phyloP scores from a whole-genome alignment of 2,329 filamentous ascomycete species.

The Ascochyta lentis region DNA sequence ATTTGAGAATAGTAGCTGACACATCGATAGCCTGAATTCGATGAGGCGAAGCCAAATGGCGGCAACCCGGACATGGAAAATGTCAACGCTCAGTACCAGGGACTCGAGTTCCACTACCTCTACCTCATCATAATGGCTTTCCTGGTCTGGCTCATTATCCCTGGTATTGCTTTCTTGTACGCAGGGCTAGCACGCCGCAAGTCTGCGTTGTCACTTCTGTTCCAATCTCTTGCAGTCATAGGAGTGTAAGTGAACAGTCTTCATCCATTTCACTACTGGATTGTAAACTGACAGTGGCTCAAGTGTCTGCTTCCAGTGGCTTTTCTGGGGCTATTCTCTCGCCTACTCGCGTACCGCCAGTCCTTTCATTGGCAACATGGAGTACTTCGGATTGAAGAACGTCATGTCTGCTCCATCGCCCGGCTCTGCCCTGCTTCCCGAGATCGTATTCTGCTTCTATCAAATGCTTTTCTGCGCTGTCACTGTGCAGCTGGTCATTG shows the following conservation, averaged over 20 bases:
- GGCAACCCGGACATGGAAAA: slow-evolving; percentile 61
- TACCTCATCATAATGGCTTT: slow-evolving; percentile 66
- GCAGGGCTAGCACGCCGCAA: slow-evolving; percentile 68
- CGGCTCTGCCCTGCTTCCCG: slow-evolving; percentile 63
- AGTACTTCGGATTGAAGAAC: slow-evolving; percentile 67
- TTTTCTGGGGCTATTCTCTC: slow-evolving; percentile 71
- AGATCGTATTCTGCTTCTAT: slow-evolving; percentile 71
- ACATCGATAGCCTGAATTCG: slow-evolving; percentile 47
- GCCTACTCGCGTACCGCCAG: slow-evolving; percentile 66
- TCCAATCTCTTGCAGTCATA: slow-evolving; percentile 66
- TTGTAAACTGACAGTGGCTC: neutral
- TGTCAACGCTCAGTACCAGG: slow-evolving; percentile 65
- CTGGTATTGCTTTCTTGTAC: slow-evolving; percentile 70
- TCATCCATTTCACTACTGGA: neutral
- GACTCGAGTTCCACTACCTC: slow-evolving; percentile 66
- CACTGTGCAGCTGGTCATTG: slow-evolving; percentile 70
- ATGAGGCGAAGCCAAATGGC: slow-evolving; percentile 57
- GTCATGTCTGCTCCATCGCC: slow-evolving; percentile 67
- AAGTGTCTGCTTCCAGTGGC: slow-evolving; percentile 64
- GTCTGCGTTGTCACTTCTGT: slow-evolving; percentile 66
- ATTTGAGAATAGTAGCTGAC: slow-evolving; percentile 6
- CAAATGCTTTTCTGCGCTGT: slow-evolving; percentile 68
- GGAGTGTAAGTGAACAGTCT: slow-evolving; percentile 52
- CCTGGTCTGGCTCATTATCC: slow-evolving; percentile 71
- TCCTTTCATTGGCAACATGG: slow-evolving; percentile 68